A percentile compares a stretch with the other conserved stretches of the same genome.
phyloP scores from a whole-genome alignment of 2,329 filamentous ascomycete species.

The Trichoderma afroharzianum region DNA sequence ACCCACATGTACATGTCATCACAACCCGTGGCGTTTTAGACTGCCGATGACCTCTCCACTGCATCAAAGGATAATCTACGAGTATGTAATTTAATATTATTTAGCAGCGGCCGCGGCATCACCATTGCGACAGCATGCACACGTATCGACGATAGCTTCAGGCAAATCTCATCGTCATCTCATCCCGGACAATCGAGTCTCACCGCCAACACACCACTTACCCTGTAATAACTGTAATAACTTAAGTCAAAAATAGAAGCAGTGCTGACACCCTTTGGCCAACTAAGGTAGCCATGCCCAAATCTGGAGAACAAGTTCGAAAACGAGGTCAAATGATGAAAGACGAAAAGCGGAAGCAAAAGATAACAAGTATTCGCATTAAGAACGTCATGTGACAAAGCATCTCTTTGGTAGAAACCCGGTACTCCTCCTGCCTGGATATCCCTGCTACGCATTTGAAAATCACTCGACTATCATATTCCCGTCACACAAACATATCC shows the following conservation, averaged over 20 bases:
- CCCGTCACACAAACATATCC: background rate
- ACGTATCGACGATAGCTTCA: background rate
- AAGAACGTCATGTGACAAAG: background rate
- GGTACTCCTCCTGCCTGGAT: conserved; percentile 6
- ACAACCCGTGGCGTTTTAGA: background rate
- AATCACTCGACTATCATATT: background rate
- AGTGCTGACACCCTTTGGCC: background rate
- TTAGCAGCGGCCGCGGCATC: background rate
- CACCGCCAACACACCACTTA: background rate
- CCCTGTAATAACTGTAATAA: background rate
- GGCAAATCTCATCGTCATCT: background rate
- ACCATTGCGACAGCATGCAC: background rate
- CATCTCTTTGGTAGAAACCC: background rate
- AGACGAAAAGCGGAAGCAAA: background rate
- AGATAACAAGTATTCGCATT: background rate
- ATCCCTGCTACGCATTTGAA: background rate
- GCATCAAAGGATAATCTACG: background rate
- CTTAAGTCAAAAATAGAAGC: conserved; percentile 1
- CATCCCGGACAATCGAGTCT: background rate
- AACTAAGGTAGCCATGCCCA: background rate
- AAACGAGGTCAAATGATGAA: background rate
- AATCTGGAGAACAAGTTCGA: background rate
- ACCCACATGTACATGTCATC: background rate
- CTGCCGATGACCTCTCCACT: background rate
- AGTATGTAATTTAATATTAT: background rate